Evolutionary conservation across 1,284 basidiomycete genomes (phyloP).

Genomic region (Sanghuangporus sanghuang): DNA sequence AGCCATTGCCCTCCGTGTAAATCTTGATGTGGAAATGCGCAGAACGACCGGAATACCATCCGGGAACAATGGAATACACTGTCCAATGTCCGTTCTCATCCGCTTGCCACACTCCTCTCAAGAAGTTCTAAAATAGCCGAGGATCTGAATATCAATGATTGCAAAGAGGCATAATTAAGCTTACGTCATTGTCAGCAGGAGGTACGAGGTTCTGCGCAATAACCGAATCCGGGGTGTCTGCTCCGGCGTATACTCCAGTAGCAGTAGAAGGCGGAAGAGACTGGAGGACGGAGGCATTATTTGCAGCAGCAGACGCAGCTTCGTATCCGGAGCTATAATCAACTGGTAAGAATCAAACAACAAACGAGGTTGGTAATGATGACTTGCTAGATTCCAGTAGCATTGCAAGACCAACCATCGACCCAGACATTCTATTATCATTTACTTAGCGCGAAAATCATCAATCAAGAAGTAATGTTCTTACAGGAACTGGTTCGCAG

Average conservation of each 20-base stretch:
- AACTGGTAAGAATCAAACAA: background rate
- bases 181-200: too few relatives aligned
- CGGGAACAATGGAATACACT: constrained; percentile 8
- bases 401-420: constrained; percentile 10
- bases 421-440: constrained; percentile 8
- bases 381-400: constrained; percentile 7
- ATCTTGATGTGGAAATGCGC: constrained; percentile 13
- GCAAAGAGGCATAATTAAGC: too few relatives aligned
- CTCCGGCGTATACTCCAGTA: constrained; percentile 8
- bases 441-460: background rate
- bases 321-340: constrained; percentile 7
- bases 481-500: constrained; percentile 1
- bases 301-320: background rate
- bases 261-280: too few relatives aligned
- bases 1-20: constrained; percentile 9
- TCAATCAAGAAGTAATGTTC: background rate
- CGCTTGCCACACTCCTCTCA: constrained; percentile 11
- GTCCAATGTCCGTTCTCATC: constrained; percentile 8
- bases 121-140: background rate
- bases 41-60: constrained; percentile 6
- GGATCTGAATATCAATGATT: background rate
- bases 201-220: too few relatives aligned
- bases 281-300: too few relatives aligned
- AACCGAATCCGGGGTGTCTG: background rate
- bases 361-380: background rate